phyloP scores from a whole-genome alignment of 345 rosid genomes.

The Dipteronia sinensis region DNA sequence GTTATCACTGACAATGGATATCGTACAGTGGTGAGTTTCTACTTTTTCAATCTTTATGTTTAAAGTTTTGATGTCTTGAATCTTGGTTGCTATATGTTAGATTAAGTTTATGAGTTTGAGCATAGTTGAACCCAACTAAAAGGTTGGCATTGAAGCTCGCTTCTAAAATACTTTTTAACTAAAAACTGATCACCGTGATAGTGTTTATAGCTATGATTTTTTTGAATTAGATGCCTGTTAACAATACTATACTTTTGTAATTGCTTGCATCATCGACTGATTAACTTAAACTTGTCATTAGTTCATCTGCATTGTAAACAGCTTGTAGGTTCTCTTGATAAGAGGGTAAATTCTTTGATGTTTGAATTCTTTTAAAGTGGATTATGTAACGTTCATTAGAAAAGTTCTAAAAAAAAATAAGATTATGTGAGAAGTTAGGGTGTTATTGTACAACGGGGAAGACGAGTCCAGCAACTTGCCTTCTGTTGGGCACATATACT shows the following conservation, averaged over 20 bases:
- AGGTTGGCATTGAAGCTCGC: not conserved
- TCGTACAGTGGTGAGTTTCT: constrained; percentile 49
- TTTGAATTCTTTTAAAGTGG: constrained; percentile 1
- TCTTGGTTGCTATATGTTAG: not conserved
- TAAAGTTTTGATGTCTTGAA: constrained; percentile 8
- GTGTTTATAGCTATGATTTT: not conserved
- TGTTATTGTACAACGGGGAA: not conserved
- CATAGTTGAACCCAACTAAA: not conserved
- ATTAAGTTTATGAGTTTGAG: constrained; percentile 7
- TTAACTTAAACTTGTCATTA: not conserved
- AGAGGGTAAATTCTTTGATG: not conserved
- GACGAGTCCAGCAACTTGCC: not conserved
- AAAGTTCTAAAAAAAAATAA: not conserved
- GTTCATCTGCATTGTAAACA: not conserved
- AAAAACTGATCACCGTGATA: not conserved
- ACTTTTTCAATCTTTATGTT: not conserved
- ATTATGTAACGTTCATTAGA: not conserved
- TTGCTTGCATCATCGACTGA: not conserved
- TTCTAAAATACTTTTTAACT: not conserved
- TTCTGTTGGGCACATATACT: not conserved
- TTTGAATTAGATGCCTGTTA: not conserved
- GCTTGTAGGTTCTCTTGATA: not conserved
- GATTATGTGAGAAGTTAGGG: not conserved
- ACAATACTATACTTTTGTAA: not conserved
- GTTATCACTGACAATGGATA: constrained; percentile 47